A percentile compares a stretch with the other conserved stretches of the same genome.
Conservation (phyloP, 495 filamentous ascomycete genomes). For the Penicillium arizonense region DNA sequence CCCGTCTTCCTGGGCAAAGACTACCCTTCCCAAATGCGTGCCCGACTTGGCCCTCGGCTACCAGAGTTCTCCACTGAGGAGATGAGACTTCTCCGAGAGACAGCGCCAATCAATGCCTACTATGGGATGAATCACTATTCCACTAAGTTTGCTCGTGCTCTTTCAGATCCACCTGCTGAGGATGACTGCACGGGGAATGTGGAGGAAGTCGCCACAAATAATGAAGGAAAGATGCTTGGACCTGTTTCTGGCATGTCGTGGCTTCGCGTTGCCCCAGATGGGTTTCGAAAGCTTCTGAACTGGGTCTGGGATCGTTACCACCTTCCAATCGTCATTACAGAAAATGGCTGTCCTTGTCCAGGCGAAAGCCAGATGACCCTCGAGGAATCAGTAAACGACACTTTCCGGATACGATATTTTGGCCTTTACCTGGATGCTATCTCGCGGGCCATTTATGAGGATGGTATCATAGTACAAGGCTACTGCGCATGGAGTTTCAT, state of each 20-base stretch:
- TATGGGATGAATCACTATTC: slow-evolving; percentile 78
- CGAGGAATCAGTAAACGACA: slow-evolving; percentile 53
- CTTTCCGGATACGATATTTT: slow-evolving; percentile 66
- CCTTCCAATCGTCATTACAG: slow-evolving; percentile 67
- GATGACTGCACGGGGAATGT: slow-evolving; percentile 67
- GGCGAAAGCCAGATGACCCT: slow-evolving; percentile 57
- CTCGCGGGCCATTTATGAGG: slow-evolving; percentile 55
- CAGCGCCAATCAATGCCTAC: slow-evolving; percentile 60
- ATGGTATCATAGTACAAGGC: slow-evolving; percentile 60
- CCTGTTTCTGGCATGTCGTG: slow-evolving; percentile 65
- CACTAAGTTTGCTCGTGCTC: slow-evolving; percentile 59
- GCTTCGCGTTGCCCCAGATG: slow-evolving; percentile 57
- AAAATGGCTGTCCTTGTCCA: slow-evolving; percentile 65
- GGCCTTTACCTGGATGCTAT: slow-evolving; percentile 62
- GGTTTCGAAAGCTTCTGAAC: slow-evolving; percentile 65
- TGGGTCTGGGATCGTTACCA: slow-evolving; percentile 69
- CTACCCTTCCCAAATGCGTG: slow-evolving; percentile 64
- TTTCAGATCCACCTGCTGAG: slow-evolving; percentile 27
- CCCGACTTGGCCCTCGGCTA: slow-evolving; percentile 61
- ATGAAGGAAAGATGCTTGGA: slow-evolving; percentile 58
- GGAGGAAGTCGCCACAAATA: slow-evolving; percentile 56
- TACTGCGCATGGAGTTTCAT: slow-evolving; percentile 73
- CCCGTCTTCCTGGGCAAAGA: slow-evolving; percentile 63
- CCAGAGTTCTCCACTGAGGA: slow-evolving; percentile 60
- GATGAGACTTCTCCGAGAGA: slow-evolving; percentile 47